Conservation (phyloP, 306 rosid genomes). For the Spatholobus suberectus region DNA sequence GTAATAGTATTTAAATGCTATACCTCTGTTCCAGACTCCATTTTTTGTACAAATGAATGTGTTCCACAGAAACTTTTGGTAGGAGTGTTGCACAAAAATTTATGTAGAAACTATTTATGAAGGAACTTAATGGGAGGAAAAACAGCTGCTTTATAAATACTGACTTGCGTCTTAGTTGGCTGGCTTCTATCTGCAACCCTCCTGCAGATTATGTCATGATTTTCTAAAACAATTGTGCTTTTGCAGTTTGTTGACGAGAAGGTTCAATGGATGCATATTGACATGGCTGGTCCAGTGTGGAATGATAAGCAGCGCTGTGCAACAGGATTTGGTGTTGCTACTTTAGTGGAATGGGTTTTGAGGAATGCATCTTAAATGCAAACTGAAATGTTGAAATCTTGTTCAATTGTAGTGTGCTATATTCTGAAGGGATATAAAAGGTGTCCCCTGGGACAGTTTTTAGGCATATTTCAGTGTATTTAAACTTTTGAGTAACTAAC, state of each 20-base stretch:
- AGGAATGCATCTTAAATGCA: slow-evolving; percentile 63
- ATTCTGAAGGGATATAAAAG: background rate
- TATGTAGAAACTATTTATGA: no score
- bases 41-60: background rate
- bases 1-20: slow-evolving; percentile 35
- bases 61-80: background rate
- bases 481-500: background rate
- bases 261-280: slow-evolving; percentile 95
- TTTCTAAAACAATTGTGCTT: slow-evolving; percentile 41
- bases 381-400: slow-evolving; percentile 4
- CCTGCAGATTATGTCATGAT: background rate
- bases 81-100: slow-evolving; percentile 15
- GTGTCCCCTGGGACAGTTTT: background rate
- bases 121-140: no score
- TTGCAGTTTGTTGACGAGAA: slow-evolving; percentile 95
- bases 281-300: slow-evolving; percentile 89
- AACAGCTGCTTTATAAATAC: background rate
- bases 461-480: background rate
- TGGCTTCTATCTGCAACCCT: background rate
- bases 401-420: background rate
- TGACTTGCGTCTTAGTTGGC: background rate
- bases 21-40: background rate
- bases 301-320: slow-evolving; percentile 76
- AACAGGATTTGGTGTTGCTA: slow-evolving; percentile 85
- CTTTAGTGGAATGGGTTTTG: slow-evolving; percentile 91